These are phyloP conservation scores for Dioscorea cayenensis DNA, from an alignment of 116 monocot species.

Conservation along the genomic window DNA sequence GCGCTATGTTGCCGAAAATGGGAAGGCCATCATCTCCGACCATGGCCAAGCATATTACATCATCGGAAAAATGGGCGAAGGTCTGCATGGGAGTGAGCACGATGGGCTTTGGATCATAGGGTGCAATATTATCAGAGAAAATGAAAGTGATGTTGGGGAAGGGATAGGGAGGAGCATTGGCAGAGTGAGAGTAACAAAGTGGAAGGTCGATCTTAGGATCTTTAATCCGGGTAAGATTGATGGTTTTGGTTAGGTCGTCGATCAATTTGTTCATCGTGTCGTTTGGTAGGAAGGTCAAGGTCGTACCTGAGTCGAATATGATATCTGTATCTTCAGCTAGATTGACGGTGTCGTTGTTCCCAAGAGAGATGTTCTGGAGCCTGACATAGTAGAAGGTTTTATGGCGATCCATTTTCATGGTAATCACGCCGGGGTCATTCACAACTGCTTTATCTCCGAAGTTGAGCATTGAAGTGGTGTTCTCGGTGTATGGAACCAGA, in stretches of 20 bases:
- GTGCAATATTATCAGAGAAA: no score
- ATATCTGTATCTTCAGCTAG: constrained; percentile 10
- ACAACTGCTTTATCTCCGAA: constrained; percentile 21
- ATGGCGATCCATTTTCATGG: constrained; percentile 10
- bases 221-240: not conserved
- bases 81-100: no score
- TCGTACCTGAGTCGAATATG: constrained; percentile 57
- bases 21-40: no score
- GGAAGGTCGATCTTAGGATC: constrained; percentile 8
- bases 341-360: not conserved
- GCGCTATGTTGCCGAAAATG: no score
- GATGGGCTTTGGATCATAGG: no score
- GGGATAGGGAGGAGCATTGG: no score
- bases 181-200: constrained; percentile 19
- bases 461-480: constrained; percentile 5
- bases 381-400: constrained; percentile 19
- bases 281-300: constrained; percentile 19
- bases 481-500: constrained; percentile 13
- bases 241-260: not conserved
- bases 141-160: no score
- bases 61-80: no score
- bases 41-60: no score
- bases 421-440: constrained; percentile 4
- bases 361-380: constrained; percentile 20
- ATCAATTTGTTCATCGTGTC: not conserved